Percentiles rank a stretch among this genome's conserved stretches.
Evolutionary conservation across 2,329 filamentous ascomycete species (phyloP).

Genomic region (Emergomyces africanus): DNA sequence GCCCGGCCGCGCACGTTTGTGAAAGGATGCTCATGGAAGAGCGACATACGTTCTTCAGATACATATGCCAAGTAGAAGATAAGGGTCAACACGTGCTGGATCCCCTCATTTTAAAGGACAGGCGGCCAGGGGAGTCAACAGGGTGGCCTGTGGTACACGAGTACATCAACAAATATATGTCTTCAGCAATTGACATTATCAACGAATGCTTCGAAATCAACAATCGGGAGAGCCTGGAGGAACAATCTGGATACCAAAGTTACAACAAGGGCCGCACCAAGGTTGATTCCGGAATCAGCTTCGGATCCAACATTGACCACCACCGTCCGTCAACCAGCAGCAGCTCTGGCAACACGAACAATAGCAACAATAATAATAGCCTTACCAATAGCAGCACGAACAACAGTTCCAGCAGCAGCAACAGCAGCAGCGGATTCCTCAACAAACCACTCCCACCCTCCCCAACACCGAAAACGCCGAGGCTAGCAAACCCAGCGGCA

Average conservation of each 20-base stretch:
- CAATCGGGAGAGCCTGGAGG: conserved; percentile 28
- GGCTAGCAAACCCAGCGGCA: conserved; percentile 19
- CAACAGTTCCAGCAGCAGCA: conserved; percentile 8
- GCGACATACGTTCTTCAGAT: conserved; percentile 50
- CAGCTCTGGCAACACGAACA: conserved; percentile 15
- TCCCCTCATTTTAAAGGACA: conserved; percentile 41
- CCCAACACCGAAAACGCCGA: conserved; percentile 11
- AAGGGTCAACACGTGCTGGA: conserved; percentile 42
- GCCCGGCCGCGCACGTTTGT: conserved; percentile 42
- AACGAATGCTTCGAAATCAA: conserved; percentile 44
- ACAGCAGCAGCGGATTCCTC: conserved; percentile 4
- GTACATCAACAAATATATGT: conserved; percentile 46
- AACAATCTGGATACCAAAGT: conserved; percentile 18
- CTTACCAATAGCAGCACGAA: not conserved
- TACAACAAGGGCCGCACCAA: conserved; percentile 40
- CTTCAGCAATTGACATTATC: conserved; percentile 47
- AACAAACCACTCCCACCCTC: conserved; percentile 33
- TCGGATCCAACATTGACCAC: conserved; percentile 27
- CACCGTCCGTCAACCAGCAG: conserved; percentile 25
- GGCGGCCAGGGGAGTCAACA: conserved; percentile 38
- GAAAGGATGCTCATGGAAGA: conserved; percentile 41
- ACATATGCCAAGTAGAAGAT: conserved; percentile 44
- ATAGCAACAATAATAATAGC: conserved; percentile 14
- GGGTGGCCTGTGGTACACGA: conserved; percentile 41
- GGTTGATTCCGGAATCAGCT: conserved; percentile 52